These are phyloP conservation scores for Russula griseocarnosa DNA, from an alignment of 768 basidiomycete species.

Conservation along the genomic window DNA sequence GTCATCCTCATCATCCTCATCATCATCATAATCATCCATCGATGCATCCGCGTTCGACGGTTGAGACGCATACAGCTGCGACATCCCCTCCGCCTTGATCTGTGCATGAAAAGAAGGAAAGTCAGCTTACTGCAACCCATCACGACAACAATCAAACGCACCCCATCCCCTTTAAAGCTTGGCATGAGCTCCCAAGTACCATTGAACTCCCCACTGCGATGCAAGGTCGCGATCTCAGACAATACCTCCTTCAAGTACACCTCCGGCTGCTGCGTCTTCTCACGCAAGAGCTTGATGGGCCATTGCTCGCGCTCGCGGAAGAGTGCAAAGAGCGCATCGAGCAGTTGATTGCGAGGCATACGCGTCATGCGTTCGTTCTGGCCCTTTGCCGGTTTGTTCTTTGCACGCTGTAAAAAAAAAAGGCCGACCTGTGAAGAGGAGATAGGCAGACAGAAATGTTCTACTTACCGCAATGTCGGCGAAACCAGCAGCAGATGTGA, in stretches of 20 bases:
- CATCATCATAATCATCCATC: conserved; percentile 53
- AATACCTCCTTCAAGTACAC: conserved; percentile 82
- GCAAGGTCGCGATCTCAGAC: conserved; percentile 67
- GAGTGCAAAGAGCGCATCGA: conserved; percentile 73
- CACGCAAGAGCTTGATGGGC: conserved; percentile 71
- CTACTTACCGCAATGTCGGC: conserved; percentile 59
- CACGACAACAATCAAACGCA: conserved; percentile 33
- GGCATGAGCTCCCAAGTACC: conserved; percentile 78
- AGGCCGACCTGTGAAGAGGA: too few species aligned
- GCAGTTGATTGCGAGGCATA: conserved; percentile 81
- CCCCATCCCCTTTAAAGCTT: conserved; percentile 62
- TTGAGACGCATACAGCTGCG: conserved; percentile 30
- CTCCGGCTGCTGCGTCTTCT: conserved; percentile 82
- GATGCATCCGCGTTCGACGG: conserved; percentile 36
- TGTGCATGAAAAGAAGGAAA: conserved; percentile 25
- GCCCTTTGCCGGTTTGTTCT: conserved; percentile 63
- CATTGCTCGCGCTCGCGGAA: conserved; percentile 81
- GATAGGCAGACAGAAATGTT: too few species aligned
- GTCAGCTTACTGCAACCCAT: neutral
- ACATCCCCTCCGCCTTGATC: conserved; percentile 37
- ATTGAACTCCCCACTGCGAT: conserved; percentile 76
- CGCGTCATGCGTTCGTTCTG: conserved; percentile 87
- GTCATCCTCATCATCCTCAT: conserved; percentile 56
- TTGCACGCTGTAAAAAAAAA: conserved; percentile 48
- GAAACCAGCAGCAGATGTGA: conserved; percentile 59